These are phyloP conservation scores for Rubia tinctorum DNA, from an alignment of 305 asterid species.

Conservation along the genomic window DNA sequence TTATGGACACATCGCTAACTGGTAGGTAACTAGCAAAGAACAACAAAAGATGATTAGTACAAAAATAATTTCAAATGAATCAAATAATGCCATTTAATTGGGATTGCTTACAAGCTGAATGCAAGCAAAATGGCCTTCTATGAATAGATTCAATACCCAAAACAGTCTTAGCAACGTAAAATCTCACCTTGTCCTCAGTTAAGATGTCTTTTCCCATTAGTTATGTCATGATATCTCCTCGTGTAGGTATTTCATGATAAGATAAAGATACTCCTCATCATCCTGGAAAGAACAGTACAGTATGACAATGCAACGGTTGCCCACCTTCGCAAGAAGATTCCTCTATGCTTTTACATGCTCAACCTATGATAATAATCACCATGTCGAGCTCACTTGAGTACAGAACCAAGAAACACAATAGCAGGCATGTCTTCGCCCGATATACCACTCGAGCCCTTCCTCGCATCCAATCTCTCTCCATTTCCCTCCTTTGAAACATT, in stretches of 20 bases:
- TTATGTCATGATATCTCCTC: conserved; percentile 97
- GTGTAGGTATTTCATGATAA: conserved; percentile 91
- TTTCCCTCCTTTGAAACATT: too few species aligned
- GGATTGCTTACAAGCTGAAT: too few species aligned
- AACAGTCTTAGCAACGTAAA: conserved; percentile 88
- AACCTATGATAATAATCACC: conserved; percentile 49
- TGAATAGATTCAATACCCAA: conserved; percentile 93
- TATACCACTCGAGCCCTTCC: conserved; percentile 53
- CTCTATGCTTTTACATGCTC: conserved; percentile 95
- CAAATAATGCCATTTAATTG: too few species aligned
- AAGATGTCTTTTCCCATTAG: conserved; percentile 88
- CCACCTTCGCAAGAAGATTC: conserved; percentile 88
- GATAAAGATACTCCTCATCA: conserved; percentile 84
- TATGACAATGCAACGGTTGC: conserved; percentile 87
- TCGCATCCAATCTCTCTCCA: too few species aligned
- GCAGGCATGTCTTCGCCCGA: conserved; percentile 60
- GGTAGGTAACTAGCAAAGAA: too few species aligned
- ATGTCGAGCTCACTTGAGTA: conserved; percentile 28
- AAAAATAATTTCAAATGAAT: too few species aligned
- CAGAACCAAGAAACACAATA: conserved; percentile 26
- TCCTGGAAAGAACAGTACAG: conserved; percentile 95
- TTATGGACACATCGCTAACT: too few species aligned
- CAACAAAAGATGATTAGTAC: too few species aligned
- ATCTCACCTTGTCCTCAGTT: conserved; percentile 81
- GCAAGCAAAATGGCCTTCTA: too few species aligned